Evolutionary conservation across 1,284 basidiomycete genomes (phyloP).

Genomic region (Blastosporella zonata): DNA sequence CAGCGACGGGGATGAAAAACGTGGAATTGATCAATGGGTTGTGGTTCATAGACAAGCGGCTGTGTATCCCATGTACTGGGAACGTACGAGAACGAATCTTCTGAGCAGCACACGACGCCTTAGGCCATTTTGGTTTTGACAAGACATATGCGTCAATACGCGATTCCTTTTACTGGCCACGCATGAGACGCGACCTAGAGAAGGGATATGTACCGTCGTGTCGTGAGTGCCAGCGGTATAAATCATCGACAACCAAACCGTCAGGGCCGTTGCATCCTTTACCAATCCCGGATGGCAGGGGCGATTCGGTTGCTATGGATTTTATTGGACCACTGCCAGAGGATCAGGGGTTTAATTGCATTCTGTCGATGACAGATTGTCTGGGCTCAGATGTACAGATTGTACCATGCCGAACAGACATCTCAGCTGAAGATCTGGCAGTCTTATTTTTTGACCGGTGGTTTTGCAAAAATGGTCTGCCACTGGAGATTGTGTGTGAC

Average conservation of each 20-base stretch:
- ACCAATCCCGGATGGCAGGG: not conserved
- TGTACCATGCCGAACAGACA: not conserved
- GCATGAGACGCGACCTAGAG: too few relatives aligned
- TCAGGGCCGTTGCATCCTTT: not conserved
- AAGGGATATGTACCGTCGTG: not conserved
- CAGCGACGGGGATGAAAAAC: too few relatives aligned
- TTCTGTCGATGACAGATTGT: not conserved
- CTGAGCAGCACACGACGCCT: too few relatives aligned
- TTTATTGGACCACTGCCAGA: not conserved
- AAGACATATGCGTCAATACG: too few relatives aligned
- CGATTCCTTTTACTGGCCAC: too few relatives aligned
- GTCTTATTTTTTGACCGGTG: not conserved
- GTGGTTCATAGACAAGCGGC: too few relatives aligned
- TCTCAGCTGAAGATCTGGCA: not conserved
- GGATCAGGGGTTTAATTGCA: conserved; percentile 2
- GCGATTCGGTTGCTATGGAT: not conserved
- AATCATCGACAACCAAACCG: not conserved
- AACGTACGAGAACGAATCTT: too few relatives aligned
- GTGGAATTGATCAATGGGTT: too few relatives aligned
- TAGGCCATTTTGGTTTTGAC: too few relatives aligned
- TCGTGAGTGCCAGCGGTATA: not conserved
- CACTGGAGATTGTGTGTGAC: not conserved
- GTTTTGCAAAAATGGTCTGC: conserved; percentile 1
- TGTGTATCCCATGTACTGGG: too few relatives aligned
- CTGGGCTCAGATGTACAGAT: not conserved